A percentile compares a stretch with the other conserved stretches of the same genome.
phyloP scores from a whole-genome alignment of 2,329 filamentous ascomycete species.

The Apiospora sp. region DNA sequence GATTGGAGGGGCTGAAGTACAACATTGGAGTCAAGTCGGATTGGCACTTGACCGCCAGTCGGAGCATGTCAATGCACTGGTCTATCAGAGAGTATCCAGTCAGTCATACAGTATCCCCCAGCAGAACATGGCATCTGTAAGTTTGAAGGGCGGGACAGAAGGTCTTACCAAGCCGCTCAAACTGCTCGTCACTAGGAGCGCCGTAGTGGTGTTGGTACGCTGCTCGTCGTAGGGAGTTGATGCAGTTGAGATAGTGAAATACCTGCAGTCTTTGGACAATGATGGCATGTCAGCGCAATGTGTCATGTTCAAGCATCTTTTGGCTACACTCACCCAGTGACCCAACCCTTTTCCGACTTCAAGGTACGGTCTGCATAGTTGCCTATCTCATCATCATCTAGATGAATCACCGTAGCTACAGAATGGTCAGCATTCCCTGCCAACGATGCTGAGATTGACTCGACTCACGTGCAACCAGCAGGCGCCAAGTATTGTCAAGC shows the following conservation, averaged over 20 bases:
- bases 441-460: background rate
- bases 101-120: no score
- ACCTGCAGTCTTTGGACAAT: background rate
- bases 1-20: background rate
- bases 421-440: background rate
- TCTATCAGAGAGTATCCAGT: background rate
- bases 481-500: background rate
- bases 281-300: background rate
- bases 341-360: constrained; percentile 2
- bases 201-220: background rate
- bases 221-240: background rate
- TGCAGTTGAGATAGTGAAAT: constrained; percentile 8
- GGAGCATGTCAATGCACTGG: background rate
- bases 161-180: background rate
- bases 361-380: background rate
- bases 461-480: background rate
- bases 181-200: background rate
- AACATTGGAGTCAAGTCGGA: background rate
- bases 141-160: no score
- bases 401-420: background rate
- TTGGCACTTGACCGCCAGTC: background rate
- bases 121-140: no score
- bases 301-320: background rate
- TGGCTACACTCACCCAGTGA: background rate
- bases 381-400: background rate